Evolutionary conservation across 2,329 filamentous ascomycete species (phyloP).

Genomic region (Arthroderma uncinatum): DNA sequence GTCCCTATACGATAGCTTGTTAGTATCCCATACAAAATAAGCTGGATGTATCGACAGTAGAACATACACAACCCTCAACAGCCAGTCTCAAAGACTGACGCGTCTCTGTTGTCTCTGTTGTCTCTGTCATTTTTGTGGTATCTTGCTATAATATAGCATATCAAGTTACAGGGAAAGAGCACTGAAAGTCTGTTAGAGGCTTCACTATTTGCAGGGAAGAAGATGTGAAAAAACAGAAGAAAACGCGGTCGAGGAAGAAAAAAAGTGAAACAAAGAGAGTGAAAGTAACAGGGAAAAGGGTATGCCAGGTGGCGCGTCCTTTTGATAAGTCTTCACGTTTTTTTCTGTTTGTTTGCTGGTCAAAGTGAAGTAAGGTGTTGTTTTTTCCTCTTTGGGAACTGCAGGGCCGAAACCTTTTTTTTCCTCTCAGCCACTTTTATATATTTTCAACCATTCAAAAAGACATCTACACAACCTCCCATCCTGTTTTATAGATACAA

Average conservation of each 20-base stretch:
- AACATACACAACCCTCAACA: conserved; percentile 13
- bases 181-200: neutral
- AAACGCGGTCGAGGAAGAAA: neutral
- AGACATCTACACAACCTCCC: no score
- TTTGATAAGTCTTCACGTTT: neutral
- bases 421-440: neutral
- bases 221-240: neutral
- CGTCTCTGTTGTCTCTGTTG: neutral
- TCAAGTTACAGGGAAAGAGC: neutral
- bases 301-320: neutral
- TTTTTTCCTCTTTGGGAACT: neutral
- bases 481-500: no score
- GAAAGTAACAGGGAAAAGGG: neutral
- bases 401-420: neutral
- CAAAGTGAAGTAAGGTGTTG: neutral
- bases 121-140: neutral
- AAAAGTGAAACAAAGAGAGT: neutral
- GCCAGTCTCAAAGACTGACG: conserved; percentile 7
- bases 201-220: neutral
- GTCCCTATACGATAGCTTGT: conserved; percentile 51
- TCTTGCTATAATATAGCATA: neutral
- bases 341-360: neutral
- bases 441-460: neutral
- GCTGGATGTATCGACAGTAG: neutral
- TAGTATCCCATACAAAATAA: neutral